phyloP scores from a whole-genome alignment of 2,329 filamentous ascomycete genomes.

The Fusarium denticulatum region DNA sequence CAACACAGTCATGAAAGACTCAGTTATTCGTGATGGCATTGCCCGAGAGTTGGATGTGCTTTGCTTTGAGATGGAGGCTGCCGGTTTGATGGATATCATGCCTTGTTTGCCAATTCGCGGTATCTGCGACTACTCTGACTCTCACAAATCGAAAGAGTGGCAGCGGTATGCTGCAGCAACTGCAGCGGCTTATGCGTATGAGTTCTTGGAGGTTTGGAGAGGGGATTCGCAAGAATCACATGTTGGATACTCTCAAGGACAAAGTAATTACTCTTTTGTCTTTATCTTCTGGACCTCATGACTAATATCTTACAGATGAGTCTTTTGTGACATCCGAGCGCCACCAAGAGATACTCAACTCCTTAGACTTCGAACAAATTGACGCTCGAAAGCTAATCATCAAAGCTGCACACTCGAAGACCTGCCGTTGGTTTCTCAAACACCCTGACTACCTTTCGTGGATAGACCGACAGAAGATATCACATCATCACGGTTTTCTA shows the following conservation, averaged over 20 bases:
- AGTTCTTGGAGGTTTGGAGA: neutral
- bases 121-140: neutral
- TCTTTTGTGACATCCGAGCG: accelerated
- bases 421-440: slow-evolving; percentile 30
- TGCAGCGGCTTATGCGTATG: neutral
- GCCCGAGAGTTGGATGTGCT: neutral
- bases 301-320: neutral
- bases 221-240: accelerated
- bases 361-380: slow-evolving; percentile 52
- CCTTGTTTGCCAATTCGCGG: neutral
- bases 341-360: slow-evolving; percentile 36
- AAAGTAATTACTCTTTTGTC: neutral
- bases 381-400: slow-evolving; percentile 51
- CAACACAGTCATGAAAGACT: accelerated
- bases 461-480: neutral
- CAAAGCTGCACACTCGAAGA: slow-evolving; percentile 46
- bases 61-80: neutral
- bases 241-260: accelerated
- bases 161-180: neutral
- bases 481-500: slow-evolving; percentile 47
- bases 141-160: neutral
- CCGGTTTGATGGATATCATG: neutral
- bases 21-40: accelerated
- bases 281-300: neutral
- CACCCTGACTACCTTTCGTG: slow-evolving; percentile 9